Evolutionary conservation across 371 early-diverging fungal genomes (phyloP).

Genomic region (Apophysomyces ossiformis): DNA sequence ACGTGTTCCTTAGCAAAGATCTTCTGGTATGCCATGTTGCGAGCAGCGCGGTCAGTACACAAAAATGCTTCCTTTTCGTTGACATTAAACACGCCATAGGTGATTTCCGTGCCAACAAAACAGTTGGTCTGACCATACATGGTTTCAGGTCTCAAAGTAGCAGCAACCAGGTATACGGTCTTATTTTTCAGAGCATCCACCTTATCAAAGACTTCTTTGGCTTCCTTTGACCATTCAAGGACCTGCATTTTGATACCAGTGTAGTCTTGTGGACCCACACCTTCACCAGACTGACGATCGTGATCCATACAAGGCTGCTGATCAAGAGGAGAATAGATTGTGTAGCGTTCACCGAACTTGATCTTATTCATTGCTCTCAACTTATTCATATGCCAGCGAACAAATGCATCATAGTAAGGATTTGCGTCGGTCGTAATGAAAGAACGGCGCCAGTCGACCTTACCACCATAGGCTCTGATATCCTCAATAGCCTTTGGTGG

Average conservation of each 20-base stretch:
- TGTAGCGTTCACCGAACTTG: slow-evolving; percentile 98
- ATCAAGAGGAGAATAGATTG: slow-evolving; percentile 97
- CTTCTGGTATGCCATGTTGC: slow-evolving; percentile 97
- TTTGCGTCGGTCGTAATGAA: slow-evolving; percentile 99
- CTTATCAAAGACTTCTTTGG: slow-evolving; percentile 53
- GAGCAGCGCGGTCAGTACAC: slow-evolving; percentile 91
- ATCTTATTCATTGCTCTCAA: slow-evolving; percentile 84
- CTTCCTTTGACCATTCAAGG: slow-evolving; percentile 64
- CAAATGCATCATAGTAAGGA: slow-evolving; percentile 99
- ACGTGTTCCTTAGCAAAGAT: slow-evolving; percentile 71
- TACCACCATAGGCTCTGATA: slow-evolving; percentile 85
- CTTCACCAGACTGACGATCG: slow-evolving; percentile 98
- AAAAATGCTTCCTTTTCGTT: slow-evolving; percentile 85
- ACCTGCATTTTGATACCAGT: slow-evolving; percentile 93
- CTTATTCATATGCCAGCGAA: slow-evolving; percentile 99
- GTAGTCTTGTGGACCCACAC: slow-evolving; percentile 96
- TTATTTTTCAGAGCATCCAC: slow-evolving; percentile 71
- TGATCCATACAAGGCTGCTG: slow-evolving; percentile 99
- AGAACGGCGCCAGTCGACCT: slow-evolving; percentile 98
- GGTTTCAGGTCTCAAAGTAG: slow-evolving; percentile 97
- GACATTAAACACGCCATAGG: slow-evolving; percentile 87
- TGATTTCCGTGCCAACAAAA: slow-evolving; percentile 91
- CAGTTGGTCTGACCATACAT: slow-evolving; percentile 99
- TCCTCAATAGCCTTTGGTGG: slow-evolving; percentile 90
- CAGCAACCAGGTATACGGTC: slow-evolving; percentile 92